Conservation (phyloP, 2,329 filamentous ascomycete genomes). For the Sordariomycetes sp. region DNA sequence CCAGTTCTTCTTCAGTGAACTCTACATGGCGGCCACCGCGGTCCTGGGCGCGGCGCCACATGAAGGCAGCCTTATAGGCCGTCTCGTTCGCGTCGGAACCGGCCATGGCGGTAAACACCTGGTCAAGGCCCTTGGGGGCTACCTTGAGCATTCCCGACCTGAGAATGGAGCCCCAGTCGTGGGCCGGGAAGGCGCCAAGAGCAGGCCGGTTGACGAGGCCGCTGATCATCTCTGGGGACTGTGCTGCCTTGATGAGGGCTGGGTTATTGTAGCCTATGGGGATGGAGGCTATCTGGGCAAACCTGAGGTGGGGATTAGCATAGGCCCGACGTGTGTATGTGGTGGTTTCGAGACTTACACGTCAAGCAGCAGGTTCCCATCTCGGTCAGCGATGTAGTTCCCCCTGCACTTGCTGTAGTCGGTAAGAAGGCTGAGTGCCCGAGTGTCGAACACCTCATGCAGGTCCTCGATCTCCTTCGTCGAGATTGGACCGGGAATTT, state of each 20-base stretch:
- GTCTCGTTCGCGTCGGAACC: slow-evolving; percentile 79
- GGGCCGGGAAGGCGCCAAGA: slow-evolving; percentile 69
- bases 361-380: slow-evolving; percentile 63
- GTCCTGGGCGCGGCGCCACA: slow-evolving; percentile 64
- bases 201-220: slow-evolving; percentile 71
- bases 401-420: slow-evolving; percentile 66
- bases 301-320: slow-evolving; percentile 26
- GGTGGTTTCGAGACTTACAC: slow-evolving; percentile 39
- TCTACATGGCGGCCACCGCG: slow-evolving; percentile 60
- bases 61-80: slow-evolving; percentile 79
- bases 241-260: slow-evolving; percentile 51
- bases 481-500: slow-evolving; percentile 68
- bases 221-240: slow-evolving; percentile 60
- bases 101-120: slow-evolving; percentile 72
- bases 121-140: slow-evolving; percentile 63
- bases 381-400: slow-evolving; percentile 70
- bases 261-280: slow-evolving; percentile 77
- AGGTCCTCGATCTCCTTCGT: slow-evolving; percentile 60
- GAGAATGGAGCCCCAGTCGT: slow-evolving; percentile 64
- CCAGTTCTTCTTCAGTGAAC: slow-evolving; percentile 60
- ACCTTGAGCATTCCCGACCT: slow-evolving; percentile 60
- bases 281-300: slow-evolving; percentile 76
- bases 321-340: not conserved
- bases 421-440: slow-evolving; percentile 73
- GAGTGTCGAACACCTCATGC: slow-evolving; percentile 71